Conservation (phyloP, 2,329 filamentous ascomycete genomes). For the Aspergillus hortae region DNA sequence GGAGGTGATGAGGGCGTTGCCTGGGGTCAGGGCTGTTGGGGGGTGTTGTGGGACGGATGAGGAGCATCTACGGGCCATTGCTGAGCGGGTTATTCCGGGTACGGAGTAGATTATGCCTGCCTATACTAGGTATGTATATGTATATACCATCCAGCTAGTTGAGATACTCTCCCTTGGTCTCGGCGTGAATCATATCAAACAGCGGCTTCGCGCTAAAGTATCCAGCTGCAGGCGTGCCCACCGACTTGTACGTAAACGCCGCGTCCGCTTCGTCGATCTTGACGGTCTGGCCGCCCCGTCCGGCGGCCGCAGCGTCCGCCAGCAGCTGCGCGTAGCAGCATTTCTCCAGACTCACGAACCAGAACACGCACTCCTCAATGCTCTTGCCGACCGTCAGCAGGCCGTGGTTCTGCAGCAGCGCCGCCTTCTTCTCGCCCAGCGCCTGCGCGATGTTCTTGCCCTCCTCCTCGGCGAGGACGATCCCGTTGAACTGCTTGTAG, state of each 20-base stretch:
- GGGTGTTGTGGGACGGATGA: too few species aligned
- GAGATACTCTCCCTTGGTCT: slow-evolving; percentile 56
- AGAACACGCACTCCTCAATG: slow-evolving; percentile 52
- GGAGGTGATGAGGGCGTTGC: too few species aligned
- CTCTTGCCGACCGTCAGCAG: slow-evolving; percentile 48
- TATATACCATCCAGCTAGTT: slow-evolving; percentile 1
- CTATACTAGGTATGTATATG: too few species aligned
- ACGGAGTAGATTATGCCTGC: too few species aligned
- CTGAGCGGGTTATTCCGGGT: too few species aligned
- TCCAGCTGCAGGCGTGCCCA: slow-evolving; percentile 60
- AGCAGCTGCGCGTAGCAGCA: slow-evolving; percentile 53
- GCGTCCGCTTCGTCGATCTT: slow-evolving; percentile 69
- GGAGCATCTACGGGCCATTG: too few species aligned
- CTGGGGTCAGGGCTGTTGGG: too few species aligned
- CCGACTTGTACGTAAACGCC: slow-evolving; percentile 61
- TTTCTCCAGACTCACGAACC: slow-evolving; percentile 53
- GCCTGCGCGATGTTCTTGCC: slow-evolving; percentile 50
- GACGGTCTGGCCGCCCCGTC: slow-evolving; percentile 60
- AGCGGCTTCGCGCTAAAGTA: slow-evolving; percentile 70
- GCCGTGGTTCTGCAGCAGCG: slow-evolving; percentile 53
- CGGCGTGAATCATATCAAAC: slow-evolving; percentile 66
- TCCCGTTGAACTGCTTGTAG: slow-evolving; percentile 52
- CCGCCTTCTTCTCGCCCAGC: slow-evolving; percentile 50
- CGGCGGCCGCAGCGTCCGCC: slow-evolving; percentile 51
- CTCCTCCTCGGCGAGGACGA: slow-evolving; percentile 52